Percentiles rank a stretch among this genome's conserved stretches.
Conservation (phyloP, 1,284 basidiomycete genomes). For the Takashimella koratensis region DNA sequence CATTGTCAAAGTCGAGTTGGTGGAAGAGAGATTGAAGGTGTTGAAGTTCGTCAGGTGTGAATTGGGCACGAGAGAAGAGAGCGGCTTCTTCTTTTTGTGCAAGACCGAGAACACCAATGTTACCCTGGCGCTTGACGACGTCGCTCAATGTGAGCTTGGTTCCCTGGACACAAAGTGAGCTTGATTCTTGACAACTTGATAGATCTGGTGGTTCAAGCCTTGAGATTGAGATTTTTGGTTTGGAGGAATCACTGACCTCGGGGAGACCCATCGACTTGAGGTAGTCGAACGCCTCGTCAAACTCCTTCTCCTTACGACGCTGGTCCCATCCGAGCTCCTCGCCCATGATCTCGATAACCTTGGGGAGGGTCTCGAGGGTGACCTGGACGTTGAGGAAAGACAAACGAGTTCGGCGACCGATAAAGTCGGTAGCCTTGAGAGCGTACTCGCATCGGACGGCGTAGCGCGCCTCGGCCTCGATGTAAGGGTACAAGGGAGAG, state of each 20-base stretch:
- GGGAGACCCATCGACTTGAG: slow-evolving; percentile 72
- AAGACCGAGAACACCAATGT: slow-evolving; percentile 34
- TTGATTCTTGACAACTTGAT: no score
- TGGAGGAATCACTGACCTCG: slow-evolving; percentile 49
- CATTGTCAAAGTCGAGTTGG: slow-evolving; percentile 48
- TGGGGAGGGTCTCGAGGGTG: slow-evolving; percentile 77
- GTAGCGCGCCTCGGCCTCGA: slow-evolving; percentile 91
- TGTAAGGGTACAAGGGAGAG: slow-evolving; percentile 74
- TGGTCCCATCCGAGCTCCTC: slow-evolving; percentile 76
- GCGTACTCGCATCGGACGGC: slow-evolving; percentile 90
- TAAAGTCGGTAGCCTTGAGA: slow-evolving; percentile 81
- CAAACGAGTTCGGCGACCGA: slow-evolving; percentile 84
- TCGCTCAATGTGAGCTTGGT: slow-evolving; percentile 42
- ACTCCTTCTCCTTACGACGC: slow-evolving; percentile 59
- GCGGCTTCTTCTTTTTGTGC: slow-evolving; percentile 43
- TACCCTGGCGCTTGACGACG: slow-evolving; percentile 33
- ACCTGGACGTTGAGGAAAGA: slow-evolving; percentile 90
- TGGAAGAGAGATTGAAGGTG: slow-evolving; percentile 61
- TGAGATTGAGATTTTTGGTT: no score
- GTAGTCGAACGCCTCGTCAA: slow-evolving; percentile 61
- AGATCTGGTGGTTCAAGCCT: no score
- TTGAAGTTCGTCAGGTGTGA: slow-evolving; percentile 66
- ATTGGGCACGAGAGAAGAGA: slow-evolving; percentile 58
- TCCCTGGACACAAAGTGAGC: slow-evolving; percentile 15
- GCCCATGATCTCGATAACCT: slow-evolving; percentile 87